These are phyloP conservation scores for Warburgia ugandensis DNA, from an alignment of 164 flowering plant genomes.

Conservation along the genomic window DNA sequence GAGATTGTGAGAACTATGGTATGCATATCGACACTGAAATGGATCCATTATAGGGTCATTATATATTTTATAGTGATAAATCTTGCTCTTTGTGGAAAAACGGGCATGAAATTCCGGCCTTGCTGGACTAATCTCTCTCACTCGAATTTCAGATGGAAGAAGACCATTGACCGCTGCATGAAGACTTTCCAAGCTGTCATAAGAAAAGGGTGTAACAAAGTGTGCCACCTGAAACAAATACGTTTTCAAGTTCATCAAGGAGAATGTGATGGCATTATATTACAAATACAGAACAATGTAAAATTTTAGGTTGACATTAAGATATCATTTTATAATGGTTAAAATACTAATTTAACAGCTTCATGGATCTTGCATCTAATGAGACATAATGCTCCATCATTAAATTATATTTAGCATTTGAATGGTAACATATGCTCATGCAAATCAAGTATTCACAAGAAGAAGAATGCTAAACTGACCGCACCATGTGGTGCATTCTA, in stretches of 20 bases:
- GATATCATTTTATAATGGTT: too few species aligned
- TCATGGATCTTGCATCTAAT: too few species aligned
- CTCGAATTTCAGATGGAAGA: conserved; percentile 80
- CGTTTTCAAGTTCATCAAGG: conserved; percentile 6
- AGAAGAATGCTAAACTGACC: too few species aligned
- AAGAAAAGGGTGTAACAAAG: conserved; percentile 80
- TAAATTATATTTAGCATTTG: not conserved
- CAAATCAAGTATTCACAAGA: conserved; percentile 6
- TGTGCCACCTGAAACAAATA: conserved; percentile 77
- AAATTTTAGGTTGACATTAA: too few species aligned
- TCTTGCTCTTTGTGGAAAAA: conserved; percentile 65
- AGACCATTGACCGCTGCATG: conserved; percentile 82
- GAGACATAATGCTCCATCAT: too few species aligned
- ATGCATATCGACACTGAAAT: conserved; percentile 55
- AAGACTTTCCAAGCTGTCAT: conserved; percentile 50
- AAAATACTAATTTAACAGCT: too few species aligned
- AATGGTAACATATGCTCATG: not conserved
- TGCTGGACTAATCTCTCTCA: conserved; percentile 75
- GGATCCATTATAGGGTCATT: conserved; percentile 81
- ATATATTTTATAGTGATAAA: conserved; percentile 76
- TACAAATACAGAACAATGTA: too few species aligned
- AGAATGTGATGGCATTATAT: too few species aligned
- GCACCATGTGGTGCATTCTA: too few species aligned
- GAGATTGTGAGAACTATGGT: conserved; percentile 59
- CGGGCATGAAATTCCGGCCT: conserved; percentile 90